These are phyloP conservation scores for Darksidea phi DNA, from an alignment of 495 filamentous ascomycete genomes.

Conservation along the genomic window DNA sequence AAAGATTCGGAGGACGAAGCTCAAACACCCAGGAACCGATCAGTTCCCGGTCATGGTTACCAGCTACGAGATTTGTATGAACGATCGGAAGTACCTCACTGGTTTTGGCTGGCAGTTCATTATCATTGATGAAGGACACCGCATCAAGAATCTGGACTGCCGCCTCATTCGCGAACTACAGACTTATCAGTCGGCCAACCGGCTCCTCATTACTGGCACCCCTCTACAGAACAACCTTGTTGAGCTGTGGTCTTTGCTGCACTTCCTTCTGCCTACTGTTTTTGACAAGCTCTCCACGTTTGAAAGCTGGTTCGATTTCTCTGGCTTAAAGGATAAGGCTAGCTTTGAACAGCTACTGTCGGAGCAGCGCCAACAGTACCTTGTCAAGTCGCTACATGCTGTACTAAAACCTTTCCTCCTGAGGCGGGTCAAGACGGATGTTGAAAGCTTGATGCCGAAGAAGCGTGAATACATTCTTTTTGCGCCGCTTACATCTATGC, in stretches of 20 bases:
- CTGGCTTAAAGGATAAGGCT: conserved; percentile 71
- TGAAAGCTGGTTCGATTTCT: conserved; percentile 95
- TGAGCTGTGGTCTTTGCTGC: conserved; percentile 91
- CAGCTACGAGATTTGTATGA: conserved; percentile 92
- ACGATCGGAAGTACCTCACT: conserved; percentile 74
- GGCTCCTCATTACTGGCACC: conserved; percentile 91
- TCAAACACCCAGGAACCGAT: conserved; percentile 58
- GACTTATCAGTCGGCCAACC: conserved; percentile 81
- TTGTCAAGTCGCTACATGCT: conserved; percentile 85
- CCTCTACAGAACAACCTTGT: conserved; percentile 94
- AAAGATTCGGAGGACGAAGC: conserved; percentile 64
- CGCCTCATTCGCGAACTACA: conserved; percentile 84
- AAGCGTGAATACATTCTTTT: conserved; percentile 96
- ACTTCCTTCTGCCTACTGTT: conserved; percentile 88
- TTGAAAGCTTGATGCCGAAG: conserved; percentile 83
- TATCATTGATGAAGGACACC: conserved; percentile 96
- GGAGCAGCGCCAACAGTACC: conserved; percentile 74
- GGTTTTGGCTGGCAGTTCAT: conserved; percentile 94
- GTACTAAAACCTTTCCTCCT: conserved; percentile 91
- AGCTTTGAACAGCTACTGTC: conserved; percentile 69
- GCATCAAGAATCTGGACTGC: conserved; percentile 95
- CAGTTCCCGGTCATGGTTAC: conserved; percentile 91
- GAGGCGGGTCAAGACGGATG: conserved; percentile 86
- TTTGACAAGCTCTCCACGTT: conserved; percentile 89
- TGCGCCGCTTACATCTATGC: conserved; percentile 80